Base-by-base conservation (phyloP, 257 asterid genomes). In the Euphrasia confusa region DNA sequence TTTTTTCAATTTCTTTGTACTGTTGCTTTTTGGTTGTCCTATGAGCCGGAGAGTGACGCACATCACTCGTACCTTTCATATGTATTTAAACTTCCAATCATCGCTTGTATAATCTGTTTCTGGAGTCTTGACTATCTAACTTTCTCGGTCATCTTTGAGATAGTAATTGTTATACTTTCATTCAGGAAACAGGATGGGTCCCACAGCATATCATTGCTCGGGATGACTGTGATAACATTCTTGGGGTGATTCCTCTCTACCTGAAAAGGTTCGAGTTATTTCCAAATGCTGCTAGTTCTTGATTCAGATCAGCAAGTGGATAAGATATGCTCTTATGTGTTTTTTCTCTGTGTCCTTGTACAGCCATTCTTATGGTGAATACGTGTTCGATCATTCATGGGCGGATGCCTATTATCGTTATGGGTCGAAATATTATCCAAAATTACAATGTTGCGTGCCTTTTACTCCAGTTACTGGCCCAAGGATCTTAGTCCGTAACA, bases 311-410 rank as follows among this genome's bases (percentile, higher is more conserved):
- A 18, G 45, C 56, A 53, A 44, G 47, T 54, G 61, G 7, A 58
- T 10, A 35, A 49, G 55, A 35, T 47, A 33, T 40, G 37, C 47
- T 68, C 54, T 57, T 60, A 63, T 61, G 32, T 59, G 17, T 57
- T 72, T 61, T 15, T 68, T 64, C 55, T 67, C 70, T 18, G 64
- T 69, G 15, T 71, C 75, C 67, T 68, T 62, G 61, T 62, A 58
- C 95, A 92, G 99, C 85, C 99, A 92, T 77, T 92, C 99, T 48
- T 92, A 85, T 68, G 97, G 99, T 72, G 99, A 92, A 79, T 92
- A 86, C 73, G 99, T 92, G 72, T 89, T 92, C 71, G 99, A 92
- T 76, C 93, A 86, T 78, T 92, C 99, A 69, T 92, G 97, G 97
- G 99, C 99, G 44, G 94, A 89, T 69, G 96, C 99, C 76, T 92